Evolutionary conservation across 768 basidiomycete species (phyloP).

Genomic region (Amanita molliuscula): DNA sequence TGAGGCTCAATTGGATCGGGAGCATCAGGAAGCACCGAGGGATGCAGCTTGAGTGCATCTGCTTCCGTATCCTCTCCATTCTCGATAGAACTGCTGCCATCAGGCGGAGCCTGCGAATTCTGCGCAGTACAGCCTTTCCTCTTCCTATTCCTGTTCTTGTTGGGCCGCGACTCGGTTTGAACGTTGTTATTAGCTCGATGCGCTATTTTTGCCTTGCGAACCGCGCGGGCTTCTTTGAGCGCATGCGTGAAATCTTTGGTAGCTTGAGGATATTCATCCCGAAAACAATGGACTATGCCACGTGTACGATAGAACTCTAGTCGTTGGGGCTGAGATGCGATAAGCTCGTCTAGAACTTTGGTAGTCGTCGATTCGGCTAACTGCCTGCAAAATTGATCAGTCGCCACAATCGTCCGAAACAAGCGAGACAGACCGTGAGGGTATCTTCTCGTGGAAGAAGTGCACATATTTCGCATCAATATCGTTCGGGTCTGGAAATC

Average conservation of each 20-base stretch:
- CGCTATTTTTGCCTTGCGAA: slow-evolving; percentile 51
- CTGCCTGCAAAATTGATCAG: slow-evolving; percentile 39
- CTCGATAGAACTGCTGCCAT: slow-evolving; percentile 50
- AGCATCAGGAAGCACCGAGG: slow-evolving; percentile 64
- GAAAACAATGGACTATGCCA: slow-evolving; percentile 85
- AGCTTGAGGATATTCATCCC: slow-evolving; percentile 69
- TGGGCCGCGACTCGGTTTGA: slow-evolving; percentile 21
- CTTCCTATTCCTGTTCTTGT: slow-evolving; percentile 28
- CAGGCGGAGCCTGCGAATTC: slow-evolving; percentile 59
- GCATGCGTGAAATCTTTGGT: slow-evolving; percentile 76
- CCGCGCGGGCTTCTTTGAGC: slow-evolving; percentile 64
- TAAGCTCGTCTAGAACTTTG: slow-evolving; percentile 69
- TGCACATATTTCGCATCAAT: slow-evolving; percentile 80
- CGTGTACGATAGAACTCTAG: slow-evolving; percentile 83
- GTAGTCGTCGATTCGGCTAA: slow-evolving; percentile 79
- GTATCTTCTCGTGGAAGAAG: slow-evolving; percentile 94
- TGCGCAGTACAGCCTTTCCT: slow-evolving; percentile 38
- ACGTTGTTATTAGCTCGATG: slow-evolving; percentile 34
- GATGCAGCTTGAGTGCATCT: slow-evolving; percentile 48
- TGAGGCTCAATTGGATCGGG: slow-evolving; percentile 86
- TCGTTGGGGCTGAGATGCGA: slow-evolving; percentile 59
- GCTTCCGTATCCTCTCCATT: slow-evolving; percentile 38
- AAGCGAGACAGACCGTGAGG: slow-evolving; percentile 55
- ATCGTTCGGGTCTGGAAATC: slow-evolving; percentile 55
- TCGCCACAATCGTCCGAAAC: background rate